Evolutionary conservation across 495 filamentous ascomycete genomes (phyloP), one percentile per base, ranked within the genome.

Genomic region (Terfezia claveryi): DNA sequence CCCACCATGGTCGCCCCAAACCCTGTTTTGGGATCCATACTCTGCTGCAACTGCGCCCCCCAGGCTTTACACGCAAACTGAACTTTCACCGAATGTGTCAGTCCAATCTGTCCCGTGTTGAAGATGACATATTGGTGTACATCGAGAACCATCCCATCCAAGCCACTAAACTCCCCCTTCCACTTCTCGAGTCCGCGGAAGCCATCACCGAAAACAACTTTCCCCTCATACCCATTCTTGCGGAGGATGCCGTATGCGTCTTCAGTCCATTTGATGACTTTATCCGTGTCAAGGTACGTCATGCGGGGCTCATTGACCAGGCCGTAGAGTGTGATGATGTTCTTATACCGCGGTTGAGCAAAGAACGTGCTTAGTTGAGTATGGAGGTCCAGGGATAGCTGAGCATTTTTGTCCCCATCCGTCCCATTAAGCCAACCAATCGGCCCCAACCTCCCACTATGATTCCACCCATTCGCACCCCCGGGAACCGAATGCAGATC

Each of bases 1-100:
- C 89, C 92, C 66, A 89, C 85, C 54, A 96, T 79, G n/a, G 88
- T 95, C 6, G 91, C 91, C 0, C 92, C 92, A 73, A 87, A 99
- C 41, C 76, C 77, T 52, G 37, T 41, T 74, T 91, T 92, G 8
- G 74, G 79, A 67, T 81, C 74, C 68, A 85, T 79, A 66, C 80
- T 82, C 52, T 72, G 68, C 55, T 73, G 57, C 50, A 86, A 77
- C 76, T 95, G 88, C 55, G 75, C 61, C 4, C 80, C 80, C 92
- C 92, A 99, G 53, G 76, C 84, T 11, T 72, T 68, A 70, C 92
- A 99, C 17, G 88, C 85, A 65, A 91, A 86, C 44, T 81, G 71
- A 23, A 96, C 72, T 70, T 88, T 87, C 37, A 73, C 72, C 11
- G 77, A 73, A 68, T 91, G 86, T 54, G 81, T 81, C 60, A 75